A percentile compares a stretch with the other conserved stretches of the same genome.
Conservation (phyloP, 371 early-diverging fungal genomes). For the Actinomucor elegans region DNA sequence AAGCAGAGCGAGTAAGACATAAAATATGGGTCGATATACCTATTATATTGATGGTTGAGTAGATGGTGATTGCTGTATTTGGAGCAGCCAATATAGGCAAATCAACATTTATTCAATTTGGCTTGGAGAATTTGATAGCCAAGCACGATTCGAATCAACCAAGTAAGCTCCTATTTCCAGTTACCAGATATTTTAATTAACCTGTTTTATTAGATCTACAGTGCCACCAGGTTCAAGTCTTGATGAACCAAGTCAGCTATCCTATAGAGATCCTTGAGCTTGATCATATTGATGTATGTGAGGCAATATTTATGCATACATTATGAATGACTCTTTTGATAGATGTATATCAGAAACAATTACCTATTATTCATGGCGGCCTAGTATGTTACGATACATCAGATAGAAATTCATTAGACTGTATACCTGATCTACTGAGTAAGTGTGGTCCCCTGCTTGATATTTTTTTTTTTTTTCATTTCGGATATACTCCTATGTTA, state of each 20-base stretch:
- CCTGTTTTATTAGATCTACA: conserved; percentile 27
- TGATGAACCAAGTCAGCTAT: conserved; percentile 21
- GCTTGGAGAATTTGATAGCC: conserved; percentile 26
- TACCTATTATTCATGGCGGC: conserved; percentile 33
- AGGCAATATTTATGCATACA: too few relatives aligned
- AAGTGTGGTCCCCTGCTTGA: too few relatives aligned
- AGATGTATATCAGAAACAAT: background rate
- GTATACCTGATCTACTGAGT: conserved; percentile 40
- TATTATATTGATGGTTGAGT: too few relatives aligned
- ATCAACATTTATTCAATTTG: conserved; percentile 38
- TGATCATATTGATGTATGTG: too few relatives aligned
- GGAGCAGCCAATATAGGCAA: conserved; percentile 39
- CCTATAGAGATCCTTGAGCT: conserved; percentile 33
- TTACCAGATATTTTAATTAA: background rate
- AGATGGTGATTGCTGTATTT: conserved; percentile 32
- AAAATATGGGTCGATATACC: conserved; percentile 3
- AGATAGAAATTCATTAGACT: conserved; percentile 30
- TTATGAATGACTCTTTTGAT: too few relatives aligned
- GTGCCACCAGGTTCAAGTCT: conserved; percentile 24
- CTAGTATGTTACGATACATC: conserved; percentile 43
- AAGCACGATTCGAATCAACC: conserved; percentile 25
- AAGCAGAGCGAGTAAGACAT: background rate
- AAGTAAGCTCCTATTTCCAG: conserved; percentile 17
- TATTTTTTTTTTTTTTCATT: too few relatives aligned
- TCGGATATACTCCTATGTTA: too few relatives aligned